Conservation (phyloP, 139 green algal genomes). For the Chlorella sp. region DNA sequence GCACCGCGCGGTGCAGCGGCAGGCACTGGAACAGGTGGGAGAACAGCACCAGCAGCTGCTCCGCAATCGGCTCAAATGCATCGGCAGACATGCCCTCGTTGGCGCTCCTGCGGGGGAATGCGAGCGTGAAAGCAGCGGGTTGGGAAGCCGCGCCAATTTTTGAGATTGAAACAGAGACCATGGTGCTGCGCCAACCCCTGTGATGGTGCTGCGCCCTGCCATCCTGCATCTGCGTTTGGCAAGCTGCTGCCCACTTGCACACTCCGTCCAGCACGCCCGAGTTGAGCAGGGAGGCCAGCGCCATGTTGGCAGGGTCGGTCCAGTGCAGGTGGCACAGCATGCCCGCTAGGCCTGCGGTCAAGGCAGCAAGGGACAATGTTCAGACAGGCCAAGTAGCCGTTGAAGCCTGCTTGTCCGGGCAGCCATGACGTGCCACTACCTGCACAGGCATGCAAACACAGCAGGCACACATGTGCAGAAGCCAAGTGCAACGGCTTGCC, state of each 20-base stretch:
- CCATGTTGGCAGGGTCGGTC: conserved; percentile 57
- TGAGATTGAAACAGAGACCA: no score
- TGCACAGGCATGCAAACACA: background rate
- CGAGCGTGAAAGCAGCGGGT: no score
- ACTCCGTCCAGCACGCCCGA: conserved; percentile 38
- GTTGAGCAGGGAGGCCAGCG: conserved; percentile 44
- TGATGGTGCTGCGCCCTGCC: no score
- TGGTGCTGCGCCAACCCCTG: no score
- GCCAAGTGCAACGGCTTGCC: no score
- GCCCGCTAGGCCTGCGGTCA: conserved; percentile 39
- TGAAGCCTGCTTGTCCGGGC: no score
- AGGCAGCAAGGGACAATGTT: background rate
- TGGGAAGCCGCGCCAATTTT: no score
- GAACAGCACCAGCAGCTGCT: conserved; percentile 42
- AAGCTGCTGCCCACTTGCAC: background rate
- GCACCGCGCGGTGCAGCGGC: conserved; percentile 19
- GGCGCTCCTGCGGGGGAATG: background rate
- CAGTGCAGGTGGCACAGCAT: conserved; percentile 59
- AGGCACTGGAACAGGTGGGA: conserved; percentile 40
- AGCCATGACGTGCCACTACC: no score
- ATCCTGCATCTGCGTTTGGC: no score
- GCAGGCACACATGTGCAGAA: background rate
- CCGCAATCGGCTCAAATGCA: conserved; percentile 26
- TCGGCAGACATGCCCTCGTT: conserved; percentile 3
- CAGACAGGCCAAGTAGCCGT: background rate